These are phyloP conservation scores for Didymella arachidicola DNA, from an alignment of 2,329 filamentous ascomycete species.

Conservation along the genomic window DNA sequence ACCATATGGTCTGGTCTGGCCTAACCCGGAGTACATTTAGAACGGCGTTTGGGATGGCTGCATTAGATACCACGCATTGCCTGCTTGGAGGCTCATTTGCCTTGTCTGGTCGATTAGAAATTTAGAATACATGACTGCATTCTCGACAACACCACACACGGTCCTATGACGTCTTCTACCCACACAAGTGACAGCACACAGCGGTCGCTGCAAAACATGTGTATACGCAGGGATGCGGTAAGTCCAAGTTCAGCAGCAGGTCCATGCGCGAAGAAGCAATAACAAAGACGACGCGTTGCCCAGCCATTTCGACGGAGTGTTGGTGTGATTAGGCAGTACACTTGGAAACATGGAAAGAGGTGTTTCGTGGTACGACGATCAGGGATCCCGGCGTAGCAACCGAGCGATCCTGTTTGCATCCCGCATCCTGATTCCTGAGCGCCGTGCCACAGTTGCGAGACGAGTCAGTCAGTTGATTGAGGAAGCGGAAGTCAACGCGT, in stretches of 20 bases:
- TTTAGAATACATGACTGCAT: too few species aligned
- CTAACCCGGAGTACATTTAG: neutral
- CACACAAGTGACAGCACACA: neutral
- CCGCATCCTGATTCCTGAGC: neutral
- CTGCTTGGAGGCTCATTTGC: neutral
- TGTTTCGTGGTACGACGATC: constrained; percentile 2
- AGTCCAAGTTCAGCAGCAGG: neutral
- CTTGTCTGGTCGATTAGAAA: too few species aligned
- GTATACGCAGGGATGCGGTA: neutral
- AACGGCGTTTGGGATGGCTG: constrained; percentile 13
- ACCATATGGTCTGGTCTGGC: neutral
- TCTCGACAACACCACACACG: neutral
- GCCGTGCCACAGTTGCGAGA: constrained; percentile 5
- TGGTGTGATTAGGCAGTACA: too few species aligned
- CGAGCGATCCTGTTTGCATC: neutral
- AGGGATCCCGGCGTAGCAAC: constrained; percentile 1
- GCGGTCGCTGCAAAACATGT: neutral
- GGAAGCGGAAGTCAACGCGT: neutral
- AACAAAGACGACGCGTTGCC: neutral
- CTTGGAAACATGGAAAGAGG: too few species aligned
- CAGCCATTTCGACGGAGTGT: neutral
- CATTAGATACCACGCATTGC: constrained; percentile 21
- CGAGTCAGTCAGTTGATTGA: neutral
- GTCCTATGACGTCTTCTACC: neutral
- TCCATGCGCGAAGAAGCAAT: neutral